Conservation (phyloP, 305 asterid species). For the Fraxinus sp. region DNA sequence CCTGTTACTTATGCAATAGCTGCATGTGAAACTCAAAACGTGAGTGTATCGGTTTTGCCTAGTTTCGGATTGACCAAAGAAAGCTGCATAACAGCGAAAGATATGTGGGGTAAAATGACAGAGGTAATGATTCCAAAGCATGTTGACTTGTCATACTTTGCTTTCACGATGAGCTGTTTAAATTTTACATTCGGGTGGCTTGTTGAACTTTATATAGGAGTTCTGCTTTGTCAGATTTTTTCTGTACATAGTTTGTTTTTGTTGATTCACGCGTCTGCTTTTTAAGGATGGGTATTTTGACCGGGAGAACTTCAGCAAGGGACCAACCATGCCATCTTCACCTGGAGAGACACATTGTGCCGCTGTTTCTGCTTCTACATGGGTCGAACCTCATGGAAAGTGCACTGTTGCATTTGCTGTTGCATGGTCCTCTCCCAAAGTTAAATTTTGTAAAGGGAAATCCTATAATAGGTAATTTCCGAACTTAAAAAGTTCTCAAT, state of each 20-base stretch:
- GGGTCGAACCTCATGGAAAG: constrained; percentile 99
- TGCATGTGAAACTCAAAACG: constrained; percentile 97
- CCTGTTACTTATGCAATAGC: constrained; percentile 96
- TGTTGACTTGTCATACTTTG: background rate
- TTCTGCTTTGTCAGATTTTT: background rate
- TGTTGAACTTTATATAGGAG: background rate
- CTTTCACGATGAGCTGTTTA: background rate
- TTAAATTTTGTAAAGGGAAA: constrained; percentile 73
- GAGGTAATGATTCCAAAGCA: constrained; percentile 49
- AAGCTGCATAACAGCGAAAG: constrained; percentile 82
- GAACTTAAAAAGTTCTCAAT: constrained; percentile 15
- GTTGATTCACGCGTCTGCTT: constrained; percentile 20
- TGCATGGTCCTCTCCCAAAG: constrained; percentile 97
- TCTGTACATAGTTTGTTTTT: background rate
- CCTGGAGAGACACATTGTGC: constrained; percentile 93
- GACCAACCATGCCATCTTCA: constrained; percentile 84
- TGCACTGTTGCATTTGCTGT: constrained; percentile 88
- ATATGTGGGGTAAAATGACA: constrained; percentile 91
- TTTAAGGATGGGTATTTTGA: constrained; percentile 81
- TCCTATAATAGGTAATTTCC: constrained; percentile 55
- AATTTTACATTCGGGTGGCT: background rate
- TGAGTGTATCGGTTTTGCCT: constrained; percentile 88
- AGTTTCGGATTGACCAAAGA: constrained; percentile 85
- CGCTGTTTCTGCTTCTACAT: constrained; percentile 90
- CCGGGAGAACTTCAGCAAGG: constrained; percentile 63